Percentiles rank a stretch among this genome's conserved stretches.
phyloP scores from a whole-genome alignment of 306 rosid species.

The Acacia confusa region DNA sequence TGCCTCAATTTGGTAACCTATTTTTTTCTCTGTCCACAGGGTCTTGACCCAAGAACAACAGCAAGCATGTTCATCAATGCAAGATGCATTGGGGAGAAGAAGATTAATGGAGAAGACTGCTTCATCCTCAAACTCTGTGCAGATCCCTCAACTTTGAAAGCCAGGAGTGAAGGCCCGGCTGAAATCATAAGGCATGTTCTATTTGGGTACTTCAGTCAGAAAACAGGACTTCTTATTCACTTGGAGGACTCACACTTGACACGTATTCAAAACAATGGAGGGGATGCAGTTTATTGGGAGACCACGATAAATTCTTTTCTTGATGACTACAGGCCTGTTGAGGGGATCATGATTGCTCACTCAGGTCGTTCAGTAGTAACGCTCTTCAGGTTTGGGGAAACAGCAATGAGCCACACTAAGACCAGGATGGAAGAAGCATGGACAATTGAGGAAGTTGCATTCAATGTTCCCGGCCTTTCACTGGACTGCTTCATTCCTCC shows the following conservation, averaged over 20 bases:
- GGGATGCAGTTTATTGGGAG: constrained; percentile 99
- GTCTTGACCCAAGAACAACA: constrained; percentile 98
- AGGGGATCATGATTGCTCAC: constrained; percentile 96
- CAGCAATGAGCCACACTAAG: constrained; percentile 98
- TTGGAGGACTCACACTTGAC: constrained; percentile 98
- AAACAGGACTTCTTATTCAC: constrained; percentile 91
- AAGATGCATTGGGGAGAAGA: constrained; percentile 96
- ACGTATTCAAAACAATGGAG: constrained; percentile 95
- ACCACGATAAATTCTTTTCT: constrained; percentile 96
- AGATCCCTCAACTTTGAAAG: constrained; percentile 82
- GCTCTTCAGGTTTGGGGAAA: constrained; percentile 98
- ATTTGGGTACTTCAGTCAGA: constrained; percentile 98
- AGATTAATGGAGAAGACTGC: constrained; percentile 88
- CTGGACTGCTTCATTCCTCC: constrained; percentile 98
- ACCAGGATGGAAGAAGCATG: constrained; percentile 99
- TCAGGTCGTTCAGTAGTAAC: constrained; percentile 94
- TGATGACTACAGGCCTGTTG: constrained; percentile 83
- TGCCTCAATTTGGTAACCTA: not conserved
- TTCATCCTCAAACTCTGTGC: constrained; percentile 96
- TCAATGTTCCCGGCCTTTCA: constrained; percentile 94
- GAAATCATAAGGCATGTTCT: constrained; percentile 96
- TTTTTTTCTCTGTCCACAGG: constrained; percentile 45
- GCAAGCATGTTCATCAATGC: constrained; percentile 93
- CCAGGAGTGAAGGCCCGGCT: constrained; percentile 98
- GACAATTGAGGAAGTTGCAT: constrained; percentile 97